phyloP scores from a whole-genome alignment of 2,329 filamentous ascomycete genomes.

The Fusarium guadeloupense region DNA sequence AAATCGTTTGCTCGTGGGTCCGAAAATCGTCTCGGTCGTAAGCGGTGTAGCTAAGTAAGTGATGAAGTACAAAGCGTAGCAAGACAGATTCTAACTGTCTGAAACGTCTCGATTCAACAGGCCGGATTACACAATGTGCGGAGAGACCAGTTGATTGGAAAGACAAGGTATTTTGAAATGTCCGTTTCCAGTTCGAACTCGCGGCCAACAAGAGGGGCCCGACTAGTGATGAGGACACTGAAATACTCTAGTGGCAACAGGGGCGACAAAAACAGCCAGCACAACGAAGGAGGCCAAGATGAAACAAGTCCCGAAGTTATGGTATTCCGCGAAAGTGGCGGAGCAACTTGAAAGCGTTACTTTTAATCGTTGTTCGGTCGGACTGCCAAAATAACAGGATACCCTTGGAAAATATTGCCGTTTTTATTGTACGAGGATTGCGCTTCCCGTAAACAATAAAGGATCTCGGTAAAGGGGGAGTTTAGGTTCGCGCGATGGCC shows the following conservation, averaged over 20 bases:
- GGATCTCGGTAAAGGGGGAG: conserved; percentile 10
- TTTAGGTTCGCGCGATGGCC: conserved; percentile 9
- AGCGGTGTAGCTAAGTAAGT: conserved; percentile 31
- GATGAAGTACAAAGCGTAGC: conserved; percentile 9
- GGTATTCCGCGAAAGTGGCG: conserved; percentile 29
- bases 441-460: conserved; percentile 7
- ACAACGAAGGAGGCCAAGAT: conserved; percentile 39
- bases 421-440: conserved; percentile 8
- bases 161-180: neutral
- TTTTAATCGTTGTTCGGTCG: conserved; percentile 18
- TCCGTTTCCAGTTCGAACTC: conserved; percentile 6
- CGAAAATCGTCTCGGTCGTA: conserved; percentile 36
- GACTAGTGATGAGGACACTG: conserved; percentile 1
- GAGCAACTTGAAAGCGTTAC: conserved; percentile 37
- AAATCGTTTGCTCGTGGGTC: conserved; percentile 34
- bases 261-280: conserved; percentile 28
- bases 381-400: conserved; percentile 14
- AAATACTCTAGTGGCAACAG: conserved; percentile 17
- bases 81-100: conserved; percentile 7
- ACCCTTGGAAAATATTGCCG: conserved; percentile 5
- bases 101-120: conserved; percentile 8
- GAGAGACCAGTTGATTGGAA: neutral
- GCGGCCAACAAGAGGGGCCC: conserved; percentile 29
- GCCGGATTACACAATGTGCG: conserved; percentile 5
- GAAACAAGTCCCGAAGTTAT: conserved; percentile 6